These are phyloP conservation scores for Pythium utonaiense DNA, from an alignment of 352 stramenopile genomes.

Conservation along the genomic window DNA sequence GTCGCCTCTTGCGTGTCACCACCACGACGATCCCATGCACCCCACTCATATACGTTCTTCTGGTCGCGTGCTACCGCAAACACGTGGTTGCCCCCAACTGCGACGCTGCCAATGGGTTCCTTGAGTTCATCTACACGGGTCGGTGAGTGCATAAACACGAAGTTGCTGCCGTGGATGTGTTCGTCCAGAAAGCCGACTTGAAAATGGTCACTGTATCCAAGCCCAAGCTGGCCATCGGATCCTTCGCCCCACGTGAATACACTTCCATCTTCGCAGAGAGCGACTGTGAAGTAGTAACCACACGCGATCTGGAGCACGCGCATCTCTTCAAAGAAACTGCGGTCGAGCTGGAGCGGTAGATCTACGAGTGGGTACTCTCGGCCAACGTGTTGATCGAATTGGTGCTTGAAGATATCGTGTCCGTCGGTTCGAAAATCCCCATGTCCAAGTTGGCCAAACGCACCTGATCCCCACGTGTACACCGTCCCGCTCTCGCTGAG, in stretches of 20 bases:
- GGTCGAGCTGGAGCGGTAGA: conserved; percentile 64
- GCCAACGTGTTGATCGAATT: conserved; percentile 67
- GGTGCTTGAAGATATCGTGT: conserved; percentile 54
- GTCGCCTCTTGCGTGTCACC: conserved; percentile 47
- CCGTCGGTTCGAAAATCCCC: conserved; percentile 43
- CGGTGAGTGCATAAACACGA: conserved; percentile 68
- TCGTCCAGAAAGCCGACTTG: conserved; percentile 65
- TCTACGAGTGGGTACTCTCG: conserved; percentile 65
- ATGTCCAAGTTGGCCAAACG: conserved; percentile 70
- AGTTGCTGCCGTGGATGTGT: conserved; percentile 68
- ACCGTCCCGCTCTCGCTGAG: conserved; percentile 51
- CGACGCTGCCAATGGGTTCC: conserved; percentile 47
- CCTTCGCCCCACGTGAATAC: conserved; percentile 75
- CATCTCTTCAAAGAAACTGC: conserved; percentile 74
- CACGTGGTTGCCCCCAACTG: conserved; percentile 65
- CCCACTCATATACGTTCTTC: conserved; percentile 64
- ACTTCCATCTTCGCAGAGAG: conserved; percentile 63
- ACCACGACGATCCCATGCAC: conserved; percentile 50
- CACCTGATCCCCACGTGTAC: conserved; percentile 69
- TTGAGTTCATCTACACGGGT: conserved; percentile 54
- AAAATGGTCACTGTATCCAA: conserved; percentile 63
- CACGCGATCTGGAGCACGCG: conserved; percentile 64
- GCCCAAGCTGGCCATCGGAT: conserved; percentile 64
- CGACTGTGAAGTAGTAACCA: conserved; percentile 69
- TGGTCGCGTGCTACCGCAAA: conserved; percentile 51